Base-by-base conservation (phyloP, 163 green algal genomes). In the Prototheca cutis region DNA sequence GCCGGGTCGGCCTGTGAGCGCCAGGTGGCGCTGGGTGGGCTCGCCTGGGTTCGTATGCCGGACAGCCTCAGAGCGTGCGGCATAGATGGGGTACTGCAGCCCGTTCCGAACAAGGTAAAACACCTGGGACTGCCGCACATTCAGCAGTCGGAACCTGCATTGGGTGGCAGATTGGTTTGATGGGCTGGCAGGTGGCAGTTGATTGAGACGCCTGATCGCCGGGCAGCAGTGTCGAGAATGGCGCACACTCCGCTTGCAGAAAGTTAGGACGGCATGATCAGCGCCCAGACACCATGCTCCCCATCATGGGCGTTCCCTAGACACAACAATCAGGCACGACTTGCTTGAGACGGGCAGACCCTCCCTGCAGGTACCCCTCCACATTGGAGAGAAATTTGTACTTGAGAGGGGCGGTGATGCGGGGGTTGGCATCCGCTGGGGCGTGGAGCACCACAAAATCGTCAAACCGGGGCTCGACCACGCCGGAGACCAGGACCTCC, bases 101-200 rank as follows among this genome's bases (percentile, higher is more conserved):
- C 79, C 80, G 47, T 67, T 62, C 8, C 79, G 67, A 10, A 90
- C 48, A 19, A 91, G 68, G 1, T 59, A 66, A 32, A 90, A 80
- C 10, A 62, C 61, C 48, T 87, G 48, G 36, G 72, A 56, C 23
- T 65, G 45, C 0, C 83, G 67, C 53, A 87, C 70, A 66, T 87
- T 90, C 55, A 87, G 68, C 28, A 88, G 47, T 1, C 69, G 66
- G 63, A 91, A 87, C 6, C 80, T 89, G 80, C 40, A 67, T 10
- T n/a, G n/a, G n/a, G n/a, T n/a, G n/a, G n/a, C n/a, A n/a, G n/a
- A n/a, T n/a, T n/a, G n/a, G n/a, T n/a, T n/a, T n/a, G n/a, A n/a
- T n/a, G n/a, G n/a, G n/a, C n/a, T n/a, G n/a, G n/a, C n/a, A n/a
- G n/a, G n/a, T n/a, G n/a, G n/a, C n/a, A n/a, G n/a, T n/a, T n/a